phyloP scores from a whole-genome alignment of 305 asterid genomes.

The Nicotiana rustica region DNA sequence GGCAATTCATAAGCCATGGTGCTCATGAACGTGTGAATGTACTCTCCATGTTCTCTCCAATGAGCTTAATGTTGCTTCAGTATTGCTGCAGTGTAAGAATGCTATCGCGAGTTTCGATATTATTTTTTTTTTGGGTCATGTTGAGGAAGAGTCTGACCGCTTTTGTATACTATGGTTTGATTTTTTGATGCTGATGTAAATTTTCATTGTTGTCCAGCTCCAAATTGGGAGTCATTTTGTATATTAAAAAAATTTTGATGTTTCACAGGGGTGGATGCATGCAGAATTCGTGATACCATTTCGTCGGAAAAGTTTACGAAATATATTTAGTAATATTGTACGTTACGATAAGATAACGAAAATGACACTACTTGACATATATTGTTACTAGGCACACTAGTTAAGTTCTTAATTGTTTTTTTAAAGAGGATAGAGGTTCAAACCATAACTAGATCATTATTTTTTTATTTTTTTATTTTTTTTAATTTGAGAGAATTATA shows the following conservation, averaged over 20 bases:
- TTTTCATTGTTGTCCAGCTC: neutral
- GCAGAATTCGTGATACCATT: too few species aligned
- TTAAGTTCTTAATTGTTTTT: too few species aligned
- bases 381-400: too few species aligned
- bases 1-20: neutral
- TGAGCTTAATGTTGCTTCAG: neutral
- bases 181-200: neutral
- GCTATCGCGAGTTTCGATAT: neutral
- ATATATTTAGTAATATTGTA: too few species aligned
- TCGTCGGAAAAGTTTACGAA: too few species aligned
- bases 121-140: neutral
- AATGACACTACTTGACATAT: too few species aligned
- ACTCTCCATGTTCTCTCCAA: neutral
- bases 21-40: neutral
- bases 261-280: too few species aligned
- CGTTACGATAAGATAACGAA: too few species aligned
- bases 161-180: slow-evolving; percentile 18
- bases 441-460: too few species aligned
- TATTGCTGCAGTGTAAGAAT: neutral
- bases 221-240: neutral
- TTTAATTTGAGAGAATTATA: too few species aligned
- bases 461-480: too few species aligned
- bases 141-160: neutral
- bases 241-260: neutral
- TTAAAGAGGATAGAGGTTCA: too few species aligned